phyloP scores from a whole-genome alignment of 2,329 filamentous ascomycete species.

The Fusarium sp. region DNA sequence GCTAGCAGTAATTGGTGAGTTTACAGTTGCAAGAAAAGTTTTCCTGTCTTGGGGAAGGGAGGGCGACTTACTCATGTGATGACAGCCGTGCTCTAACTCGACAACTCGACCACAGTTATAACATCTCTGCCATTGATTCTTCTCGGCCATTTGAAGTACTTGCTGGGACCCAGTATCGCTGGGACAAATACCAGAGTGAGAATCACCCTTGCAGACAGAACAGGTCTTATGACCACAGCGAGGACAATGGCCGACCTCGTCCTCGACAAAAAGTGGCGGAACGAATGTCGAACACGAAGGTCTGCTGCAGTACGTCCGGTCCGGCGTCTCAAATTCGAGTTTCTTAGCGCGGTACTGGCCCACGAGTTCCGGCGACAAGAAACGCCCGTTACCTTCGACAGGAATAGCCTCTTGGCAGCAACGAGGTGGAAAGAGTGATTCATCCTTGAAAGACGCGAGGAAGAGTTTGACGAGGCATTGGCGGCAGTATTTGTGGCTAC shows the following conservation, averaged over 20 bases:
- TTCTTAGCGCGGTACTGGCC: constrained; percentile 60
- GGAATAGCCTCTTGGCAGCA: constrained; percentile 65
- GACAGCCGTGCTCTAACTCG: constrained; percentile 65
- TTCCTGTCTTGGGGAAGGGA: not conserved
- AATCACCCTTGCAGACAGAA: constrained; percentile 61
- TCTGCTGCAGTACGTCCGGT: constrained; percentile 66
- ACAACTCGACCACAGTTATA: constrained; percentile 61
- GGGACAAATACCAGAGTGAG: constrained; percentile 64
- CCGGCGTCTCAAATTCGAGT: constrained; percentile 62
- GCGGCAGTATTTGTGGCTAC: constrained; percentile 67
- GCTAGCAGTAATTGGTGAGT: constrained; percentile 48
- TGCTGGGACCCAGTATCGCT: constrained; percentile 58
- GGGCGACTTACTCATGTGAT: constrained; percentile 68
- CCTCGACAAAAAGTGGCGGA: constrained; percentile 48
- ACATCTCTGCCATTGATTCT: constrained; percentile 67
- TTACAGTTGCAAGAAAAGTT: too few relatives aligned
- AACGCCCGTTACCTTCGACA: constrained; percentile 46
- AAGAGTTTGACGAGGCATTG: constrained; percentile 64
- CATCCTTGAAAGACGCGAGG: constrained; percentile 59
- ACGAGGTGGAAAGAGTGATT: constrained; percentile 67
- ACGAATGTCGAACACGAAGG: constrained; percentile 65
- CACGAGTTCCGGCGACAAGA: constrained; percentile 56
- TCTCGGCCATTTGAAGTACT: constrained; percentile 57
- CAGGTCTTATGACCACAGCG: constrained; percentile 64
- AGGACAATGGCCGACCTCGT: constrained; percentile 58